A percentile compares a stretch with the other conserved stretches of the same genome.
These are phyloP conservation scores for Saccharomyces pastorianus DNA, from an alignment of 1,139 yeast genomes.

Conservation along the genomic window DNA sequence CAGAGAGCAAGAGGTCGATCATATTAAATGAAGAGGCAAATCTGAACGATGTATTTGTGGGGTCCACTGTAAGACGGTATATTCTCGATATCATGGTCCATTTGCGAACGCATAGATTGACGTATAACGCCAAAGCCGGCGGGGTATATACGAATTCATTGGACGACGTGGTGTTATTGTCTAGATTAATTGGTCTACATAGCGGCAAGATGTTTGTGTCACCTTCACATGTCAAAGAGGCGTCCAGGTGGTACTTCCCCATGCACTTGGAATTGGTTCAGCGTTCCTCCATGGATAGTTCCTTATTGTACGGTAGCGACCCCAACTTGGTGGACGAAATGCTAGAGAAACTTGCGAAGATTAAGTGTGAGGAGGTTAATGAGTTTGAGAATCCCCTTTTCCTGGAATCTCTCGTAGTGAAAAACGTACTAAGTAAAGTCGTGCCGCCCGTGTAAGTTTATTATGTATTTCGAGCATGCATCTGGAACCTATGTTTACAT, in stretches of 20 bases:
- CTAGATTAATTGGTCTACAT: slow-evolving; percentile 18
- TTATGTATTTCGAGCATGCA: background rate
- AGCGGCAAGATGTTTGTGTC: slow-evolving; percentile 18
- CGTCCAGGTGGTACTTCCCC: slow-evolving; percentile 28
- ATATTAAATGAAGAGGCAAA: background rate
- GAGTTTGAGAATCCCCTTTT: slow-evolving; percentile 24
- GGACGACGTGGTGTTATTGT: slow-evolving; percentile 19
- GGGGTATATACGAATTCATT: slow-evolving; percentile 25
- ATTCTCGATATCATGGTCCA: slow-evolving; percentile 31
- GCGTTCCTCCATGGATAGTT: slow-evolving; percentile 21
- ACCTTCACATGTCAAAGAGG: slow-evolving; percentile 26
- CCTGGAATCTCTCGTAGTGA: slow-evolving; percentile 23
- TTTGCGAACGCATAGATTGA: slow-evolving; percentile 28
- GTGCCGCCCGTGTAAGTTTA: slow-evolving; percentile 24
- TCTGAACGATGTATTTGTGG: slow-evolving; percentile 13
- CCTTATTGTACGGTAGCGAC: slow-evolving; percentile 27
- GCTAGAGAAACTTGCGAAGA: slow-evolving; percentile 16
- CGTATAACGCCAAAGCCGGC: slow-evolving; percentile 28
- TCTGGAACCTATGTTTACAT: too few species aligned
- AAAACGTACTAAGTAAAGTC: slow-evolving; percentile 25
- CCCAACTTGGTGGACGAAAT: slow-evolving; percentile 25
- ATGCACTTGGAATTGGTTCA: slow-evolving; percentile 24
- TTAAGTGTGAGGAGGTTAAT: slow-evolving; percentile 14
- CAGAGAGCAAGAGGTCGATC: background rate
- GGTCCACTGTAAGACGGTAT: slow-evolving; percentile 25